Conservation (phyloP, 257 asterid genomes). For the Handroanthus guayacan region DNA sequence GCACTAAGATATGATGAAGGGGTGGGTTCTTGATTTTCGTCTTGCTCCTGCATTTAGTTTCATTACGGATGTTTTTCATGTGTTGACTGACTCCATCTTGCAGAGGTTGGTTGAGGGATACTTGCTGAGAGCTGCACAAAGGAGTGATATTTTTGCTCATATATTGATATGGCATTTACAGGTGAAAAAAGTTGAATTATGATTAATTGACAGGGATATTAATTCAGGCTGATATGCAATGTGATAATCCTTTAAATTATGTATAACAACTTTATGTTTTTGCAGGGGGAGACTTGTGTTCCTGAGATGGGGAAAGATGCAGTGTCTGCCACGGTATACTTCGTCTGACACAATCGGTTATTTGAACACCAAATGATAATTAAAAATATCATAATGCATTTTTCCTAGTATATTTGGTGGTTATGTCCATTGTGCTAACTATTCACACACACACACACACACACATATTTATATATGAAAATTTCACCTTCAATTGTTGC, state of each 20-base stretch:
- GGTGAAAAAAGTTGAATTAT: slow-evolving; percentile 48
- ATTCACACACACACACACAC: no score
- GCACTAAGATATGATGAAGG: slow-evolving; percentile 94
- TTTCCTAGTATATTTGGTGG: neutral
- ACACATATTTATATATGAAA: no score
- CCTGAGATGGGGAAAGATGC: slow-evolving; percentile 81
- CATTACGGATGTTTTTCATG: slow-evolving; percentile 22
- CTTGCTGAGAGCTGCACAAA: slow-evolving; percentile 97
- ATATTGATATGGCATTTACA: slow-evolving; percentile 98
- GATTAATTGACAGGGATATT: slow-evolving; percentile 15
- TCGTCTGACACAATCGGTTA: slow-evolving; percentile 19
- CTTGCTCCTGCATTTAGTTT: slow-evolving; percentile 34
- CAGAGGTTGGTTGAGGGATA: slow-evolving; percentile 97
- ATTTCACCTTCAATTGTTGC: neutral
- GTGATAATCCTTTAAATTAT: slow-evolving; percentile 37
- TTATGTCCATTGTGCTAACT: slow-evolving; percentile 15
- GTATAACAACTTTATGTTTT: slow-evolving; percentile 38
- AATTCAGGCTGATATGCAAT: slow-evolving; percentile 28
- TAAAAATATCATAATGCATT: slow-evolving; percentile 20
- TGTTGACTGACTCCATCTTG: slow-evolving; percentile 43
- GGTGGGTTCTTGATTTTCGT: slow-evolving; percentile 58
- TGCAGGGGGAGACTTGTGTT: slow-evolving; percentile 85
- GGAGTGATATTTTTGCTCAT: slow-evolving; percentile 96
- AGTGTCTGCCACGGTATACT: slow-evolving; percentile 67
- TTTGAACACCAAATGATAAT: slow-evolving; percentile 11